Evolutionary conservation across 2,329 filamentous ascomycete genomes (phyloP).

Genomic region (Pseudofabraea citricarpa): DNA sequence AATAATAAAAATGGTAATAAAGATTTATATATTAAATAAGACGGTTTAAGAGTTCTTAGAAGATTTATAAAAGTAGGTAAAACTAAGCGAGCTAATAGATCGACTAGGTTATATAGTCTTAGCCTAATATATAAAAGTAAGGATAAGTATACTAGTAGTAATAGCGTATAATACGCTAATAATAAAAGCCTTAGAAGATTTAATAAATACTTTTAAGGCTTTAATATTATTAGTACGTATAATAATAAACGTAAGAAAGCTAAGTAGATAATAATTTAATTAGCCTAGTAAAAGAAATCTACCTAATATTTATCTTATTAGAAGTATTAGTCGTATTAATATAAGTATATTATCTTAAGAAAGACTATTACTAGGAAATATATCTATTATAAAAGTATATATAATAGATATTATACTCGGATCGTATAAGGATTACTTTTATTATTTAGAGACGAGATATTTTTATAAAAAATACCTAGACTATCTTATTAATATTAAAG

Average conservation of each 20-base stretch:
- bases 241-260: background rate
- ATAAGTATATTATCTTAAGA: background rate
- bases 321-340: background rate
- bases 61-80: too few species aligned
- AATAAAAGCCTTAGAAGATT: too few species aligned
- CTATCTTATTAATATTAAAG: background rate
- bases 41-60: too few species aligned
- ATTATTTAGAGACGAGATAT: background rate
- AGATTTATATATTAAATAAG: too few species aligned
- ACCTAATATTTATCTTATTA: background rate
- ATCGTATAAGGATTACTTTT: background rate
- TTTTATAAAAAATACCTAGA: background rate
- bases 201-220: background rate
- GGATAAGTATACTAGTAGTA: too few species aligned
- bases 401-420: too few species aligned
- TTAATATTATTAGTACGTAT: background rate
- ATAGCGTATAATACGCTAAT: too few species aligned
- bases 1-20: too few species aligned
- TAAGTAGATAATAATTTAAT: background rate
- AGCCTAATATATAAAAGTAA: too few species aligned
- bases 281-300: background rate
- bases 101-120: background rate
- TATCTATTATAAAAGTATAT: too few species aligned
- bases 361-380: background rate
- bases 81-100: background rate